Conservation (phyloP, 371 early-diverging fungal genomes). For the Catenaria anguillulae region DNA sequence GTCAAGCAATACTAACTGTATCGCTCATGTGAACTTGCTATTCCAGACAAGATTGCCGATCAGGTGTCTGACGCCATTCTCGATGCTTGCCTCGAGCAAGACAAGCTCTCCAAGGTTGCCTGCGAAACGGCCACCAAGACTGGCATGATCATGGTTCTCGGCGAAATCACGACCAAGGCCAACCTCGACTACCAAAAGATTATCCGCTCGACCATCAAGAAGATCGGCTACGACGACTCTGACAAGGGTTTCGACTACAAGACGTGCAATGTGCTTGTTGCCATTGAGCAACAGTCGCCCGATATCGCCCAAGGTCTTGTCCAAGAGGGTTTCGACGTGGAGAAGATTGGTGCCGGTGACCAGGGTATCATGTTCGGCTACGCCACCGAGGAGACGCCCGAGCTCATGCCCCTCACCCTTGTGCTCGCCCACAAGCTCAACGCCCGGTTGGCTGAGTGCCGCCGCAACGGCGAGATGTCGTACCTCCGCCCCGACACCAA, state of each 20-base stretch:
- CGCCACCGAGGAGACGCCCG: slow-evolving; percentile 98
- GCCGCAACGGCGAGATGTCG: slow-evolving; percentile 71
- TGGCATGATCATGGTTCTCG: slow-evolving; percentile 98
- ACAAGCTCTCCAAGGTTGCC: slow-evolving; percentile 96
- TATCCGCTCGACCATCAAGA: slow-evolving; percentile 90
- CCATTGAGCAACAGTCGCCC: slow-evolving; percentile 97
- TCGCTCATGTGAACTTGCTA: no score
- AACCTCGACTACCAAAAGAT: slow-evolving; percentile 94
- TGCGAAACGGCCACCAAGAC: slow-evolving; percentile 99
- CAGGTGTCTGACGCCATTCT: slow-evolving; percentile 97
- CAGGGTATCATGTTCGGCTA: slow-evolving; percentile 96
- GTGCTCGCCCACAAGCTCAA: slow-evolving; percentile 94
- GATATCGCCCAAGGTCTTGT: slow-evolving; percentile 95
- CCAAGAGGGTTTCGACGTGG: slow-evolving; percentile 73
- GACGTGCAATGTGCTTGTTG: slow-evolving; percentile 96
- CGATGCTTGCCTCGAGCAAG: slow-evolving; percentile 92
- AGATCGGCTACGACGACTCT: slow-evolving; percentile 96
- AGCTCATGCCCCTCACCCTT: slow-evolving; percentile 96
- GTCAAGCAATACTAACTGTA: no score
- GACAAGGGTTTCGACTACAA: slow-evolving; percentile 98
- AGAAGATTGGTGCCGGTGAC: slow-evolving; percentile 98
- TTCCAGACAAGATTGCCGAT: slow-evolving; percentile 97
- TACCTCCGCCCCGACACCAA: slow-evolving; percentile 98
- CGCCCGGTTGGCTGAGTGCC: slow-evolving; percentile 83
- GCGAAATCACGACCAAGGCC: slow-evolving; percentile 98